A percentile compares a stretch with the other conserved stretches of the same genome.
Conservation (phyloP, 2,329 filamentous ascomycete genomes). For the Pseudodiploospora longispora region DNA sequence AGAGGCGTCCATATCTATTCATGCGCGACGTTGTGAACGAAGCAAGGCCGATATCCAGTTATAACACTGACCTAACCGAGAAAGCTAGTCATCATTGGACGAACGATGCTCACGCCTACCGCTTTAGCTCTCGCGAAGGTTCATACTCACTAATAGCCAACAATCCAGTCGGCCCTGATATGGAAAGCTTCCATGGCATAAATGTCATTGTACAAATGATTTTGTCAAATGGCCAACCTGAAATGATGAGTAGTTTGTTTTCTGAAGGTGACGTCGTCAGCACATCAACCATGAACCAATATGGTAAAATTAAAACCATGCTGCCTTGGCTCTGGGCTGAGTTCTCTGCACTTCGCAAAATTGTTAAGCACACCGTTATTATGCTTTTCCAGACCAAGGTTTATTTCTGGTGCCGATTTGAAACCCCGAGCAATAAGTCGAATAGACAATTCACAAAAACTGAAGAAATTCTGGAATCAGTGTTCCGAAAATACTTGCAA, state of each 20-base stretch:
- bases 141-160: constrained; percentile 42
- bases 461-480: constrained; percentile 39
- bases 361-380: constrained; percentile 49
- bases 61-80: no score
- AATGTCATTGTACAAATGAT: constrained; percentile 53
- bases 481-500: constrained; percentile 40
- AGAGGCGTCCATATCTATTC: constrained; percentile 42
- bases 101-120: constrained; percentile 71
- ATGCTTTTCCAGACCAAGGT: constrained; percentile 51
- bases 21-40: constrained; percentile 18
- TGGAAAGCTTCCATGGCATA: constrained; percentile 34
- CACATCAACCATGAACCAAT: constrained; percentile 34
- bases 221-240: constrained; percentile 52
- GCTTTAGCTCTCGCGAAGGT: constrained; percentile 59
- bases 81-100: constrained; percentile 31
- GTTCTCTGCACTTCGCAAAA: constrained; percentile 57
- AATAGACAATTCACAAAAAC: constrained; percentile 41
- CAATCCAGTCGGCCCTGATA: constrained; percentile 34
- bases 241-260: constrained; percentile 53
- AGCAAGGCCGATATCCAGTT: constrained; percentile 7
- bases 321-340: constrained; percentile 59
- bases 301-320: constrained; percentile 40
- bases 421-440: constrained; percentile 49
- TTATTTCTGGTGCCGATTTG: constrained; percentile 57
- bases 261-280: constrained; percentile 44